Percentiles rank a stretch among this genome's conserved stretches.
Evolutionary conservation across 192 early-diverging fungal genomes (phyloP).

Genomic region (Backusella psychrophila): DNA sequence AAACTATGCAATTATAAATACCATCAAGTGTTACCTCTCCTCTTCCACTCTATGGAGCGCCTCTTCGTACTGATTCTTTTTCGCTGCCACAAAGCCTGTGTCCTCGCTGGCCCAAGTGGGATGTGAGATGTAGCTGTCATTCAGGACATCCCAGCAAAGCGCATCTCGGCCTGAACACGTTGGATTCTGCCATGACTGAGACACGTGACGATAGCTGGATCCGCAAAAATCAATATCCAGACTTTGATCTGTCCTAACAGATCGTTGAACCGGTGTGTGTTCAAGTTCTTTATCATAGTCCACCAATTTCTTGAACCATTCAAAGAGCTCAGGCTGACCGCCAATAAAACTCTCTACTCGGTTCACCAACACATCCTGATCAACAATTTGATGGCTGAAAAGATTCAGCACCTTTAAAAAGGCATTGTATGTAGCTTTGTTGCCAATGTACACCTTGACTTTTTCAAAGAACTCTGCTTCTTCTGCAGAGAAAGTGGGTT

Average conservation of each 20-base stretch:
- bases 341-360: constrained; percentile 85
- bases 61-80: constrained; percentile 91
- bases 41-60: constrained; percentile 92
- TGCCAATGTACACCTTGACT: constrained; percentile 80
- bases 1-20: background rate
- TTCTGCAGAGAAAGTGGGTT: constrained; percentile 52
- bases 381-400: constrained; percentile 92
- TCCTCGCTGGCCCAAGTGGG: constrained; percentile 91
- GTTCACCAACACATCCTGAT: constrained; percentile 81
- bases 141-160: constrained; percentile 88
- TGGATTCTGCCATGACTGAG: constrained; percentile 33
- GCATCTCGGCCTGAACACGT: constrained; percentile 89
- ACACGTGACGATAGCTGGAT: constrained; percentile 59
- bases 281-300: constrained; percentile 68
- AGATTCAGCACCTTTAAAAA: constrained; percentile 95
- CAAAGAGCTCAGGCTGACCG: constrained; percentile 79
- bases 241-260: background rate
- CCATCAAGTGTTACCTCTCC: constrained; percentile 52
- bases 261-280: background rate
- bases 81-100: constrained; percentile 81
- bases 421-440: constrained; percentile 88
- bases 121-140: constrained; percentile 95
- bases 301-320: constrained; percentile 89
- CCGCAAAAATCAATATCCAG: constrained; percentile 33
- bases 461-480: constrained; percentile 95